phyloP scores from a whole-genome alignment of 2,329 filamentous ascomycete species.

The Beauveria varroae region DNA sequence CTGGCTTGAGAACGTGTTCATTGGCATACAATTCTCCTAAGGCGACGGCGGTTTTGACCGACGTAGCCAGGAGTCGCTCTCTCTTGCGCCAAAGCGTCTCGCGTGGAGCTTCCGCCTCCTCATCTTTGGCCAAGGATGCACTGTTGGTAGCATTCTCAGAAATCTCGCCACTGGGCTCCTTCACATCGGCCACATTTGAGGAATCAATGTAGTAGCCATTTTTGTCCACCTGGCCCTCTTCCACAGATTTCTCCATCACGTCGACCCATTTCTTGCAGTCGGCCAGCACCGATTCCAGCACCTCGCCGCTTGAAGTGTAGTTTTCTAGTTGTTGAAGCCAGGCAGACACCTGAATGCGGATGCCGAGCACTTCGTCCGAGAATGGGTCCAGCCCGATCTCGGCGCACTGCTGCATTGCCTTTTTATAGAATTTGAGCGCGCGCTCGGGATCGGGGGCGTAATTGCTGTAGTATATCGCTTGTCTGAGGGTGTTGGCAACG shows the following conservation, averaged over 20 bases:
- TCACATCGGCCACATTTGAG: background rate
- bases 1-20: constrained; percentile 64
- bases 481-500: constrained; percentile 70
- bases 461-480: constrained; percentile 82
- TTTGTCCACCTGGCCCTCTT: constrained; percentile 38
- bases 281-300: constrained; percentile 66
- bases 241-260: constrained; percentile 42
- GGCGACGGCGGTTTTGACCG: constrained; percentile 72
- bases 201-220: constrained; percentile 26
- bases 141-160: too few relatives aligned
- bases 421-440: constrained; percentile 76
- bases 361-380: constrained; percentile 82
- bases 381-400: constrained; percentile 77
- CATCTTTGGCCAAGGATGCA: background rate
- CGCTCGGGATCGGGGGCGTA: constrained; percentile 64
- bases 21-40: constrained; percentile 76
- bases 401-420: constrained; percentile 66
- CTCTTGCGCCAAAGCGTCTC: constrained; percentile 51
- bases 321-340: constrained; percentile 73
- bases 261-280: constrained; percentile 61
- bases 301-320: constrained; percentile 62
- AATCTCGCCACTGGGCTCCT: background rate
- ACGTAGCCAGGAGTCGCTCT: constrained; percentile 63
- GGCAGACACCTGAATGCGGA: constrained; percentile 72
- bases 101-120: constrained; percentile 16